Base-by-base conservation (phyloP, 2,329 filamentous ascomycete species). In the Fusarium penzigii region DNA sequence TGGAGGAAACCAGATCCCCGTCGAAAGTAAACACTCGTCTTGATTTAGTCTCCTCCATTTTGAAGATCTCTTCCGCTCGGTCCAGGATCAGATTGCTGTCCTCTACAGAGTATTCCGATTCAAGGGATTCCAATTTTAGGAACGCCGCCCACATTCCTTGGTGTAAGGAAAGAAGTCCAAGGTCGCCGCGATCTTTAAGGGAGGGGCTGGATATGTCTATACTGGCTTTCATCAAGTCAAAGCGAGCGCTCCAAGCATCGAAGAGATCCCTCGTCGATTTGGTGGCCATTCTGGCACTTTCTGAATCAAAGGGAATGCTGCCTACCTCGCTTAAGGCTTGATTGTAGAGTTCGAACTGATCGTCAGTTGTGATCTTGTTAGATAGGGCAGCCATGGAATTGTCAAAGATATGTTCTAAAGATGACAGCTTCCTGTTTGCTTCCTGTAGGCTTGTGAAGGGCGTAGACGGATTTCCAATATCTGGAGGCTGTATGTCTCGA, bases 1-100 rank as follows among this genome's bases (percentile, higher is more conserved):
- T 46, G 1, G 55, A 48, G 1, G 51, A 50, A 5, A 54, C 17
- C 0, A 57, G 12, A 16, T 49, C 32, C 3, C 32, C 32, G 32
- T 36, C 32, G 10, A 36, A 36, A 9, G 32, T 36, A 11, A 36
- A 36, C 5, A 36, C 32, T 36, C 10, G 32, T 36, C 32, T 36
- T 36, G 32, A 36, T 4, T 14, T 14, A 11, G 10, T 12, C 9
- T 10, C 10, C n/a, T 41, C 39, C 39, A 41, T 11, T 17, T 25
- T 17, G 39, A 17, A 25, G 7, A 41, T 3, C 7, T 17, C 39
- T 16, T 41, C 39, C 11, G n/a, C 39, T 25, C 13, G 11, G 17
- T 41, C 39, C 11, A 41, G 13, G 39, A 41, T 41, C 11, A 11
- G 11, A 25, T 41, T 17, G n/a, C 39, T 17, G 13, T 17, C 39